Percentiles rank a stretch among this genome's conserved stretches.
phyloP scores from a whole-genome alignment of 1,139 yeast species.

The Yamadazyma friedrichii region DNA sequence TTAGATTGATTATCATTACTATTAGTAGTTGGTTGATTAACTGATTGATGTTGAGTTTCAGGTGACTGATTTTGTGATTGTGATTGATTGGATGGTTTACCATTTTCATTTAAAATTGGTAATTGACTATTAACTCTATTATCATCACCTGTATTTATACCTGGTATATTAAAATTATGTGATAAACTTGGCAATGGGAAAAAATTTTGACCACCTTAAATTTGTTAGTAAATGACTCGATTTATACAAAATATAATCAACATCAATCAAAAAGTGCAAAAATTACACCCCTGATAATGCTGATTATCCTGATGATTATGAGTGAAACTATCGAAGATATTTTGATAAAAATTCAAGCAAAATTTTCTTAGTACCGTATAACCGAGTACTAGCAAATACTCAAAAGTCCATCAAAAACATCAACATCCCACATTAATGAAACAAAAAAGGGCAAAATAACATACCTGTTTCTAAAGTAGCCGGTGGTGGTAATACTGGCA shows the following conservation, averaged over 20 bases:
- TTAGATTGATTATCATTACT: too few species aligned
- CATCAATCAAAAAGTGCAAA: background rate
- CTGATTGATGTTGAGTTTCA: conserved; percentile 1
- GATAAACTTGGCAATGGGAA: conserved; percentile 51
- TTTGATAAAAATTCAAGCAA: background rate
- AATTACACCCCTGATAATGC: background rate
- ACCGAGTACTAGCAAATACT: background rate
- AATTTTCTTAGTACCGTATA: background rate
- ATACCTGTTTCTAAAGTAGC: conserved; percentile 51
- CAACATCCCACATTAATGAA: background rate
- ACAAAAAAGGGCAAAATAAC: conserved; percentile 17
- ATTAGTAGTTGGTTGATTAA: conserved; percentile 5
- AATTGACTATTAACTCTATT: conserved; percentile 2
- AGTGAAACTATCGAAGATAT: background rate
- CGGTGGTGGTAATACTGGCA: conserved; percentile 59
- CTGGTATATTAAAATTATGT: conserved; percentile 47
- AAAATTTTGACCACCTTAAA: conserved; percentile 45
- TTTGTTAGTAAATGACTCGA: too few species aligned
- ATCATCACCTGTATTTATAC: conserved; percentile 32
- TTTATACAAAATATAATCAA: too few species aligned
- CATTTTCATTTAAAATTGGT: conserved; percentile 1
- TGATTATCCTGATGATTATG: too few species aligned
- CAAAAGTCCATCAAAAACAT: background rate
- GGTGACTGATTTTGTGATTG: conserved; percentile 5
- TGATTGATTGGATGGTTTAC: conserved; percentile 5